Base-by-base conservation (phyloP, 768 basidiomycete species). In the Lenzites betulinus region DNA sequence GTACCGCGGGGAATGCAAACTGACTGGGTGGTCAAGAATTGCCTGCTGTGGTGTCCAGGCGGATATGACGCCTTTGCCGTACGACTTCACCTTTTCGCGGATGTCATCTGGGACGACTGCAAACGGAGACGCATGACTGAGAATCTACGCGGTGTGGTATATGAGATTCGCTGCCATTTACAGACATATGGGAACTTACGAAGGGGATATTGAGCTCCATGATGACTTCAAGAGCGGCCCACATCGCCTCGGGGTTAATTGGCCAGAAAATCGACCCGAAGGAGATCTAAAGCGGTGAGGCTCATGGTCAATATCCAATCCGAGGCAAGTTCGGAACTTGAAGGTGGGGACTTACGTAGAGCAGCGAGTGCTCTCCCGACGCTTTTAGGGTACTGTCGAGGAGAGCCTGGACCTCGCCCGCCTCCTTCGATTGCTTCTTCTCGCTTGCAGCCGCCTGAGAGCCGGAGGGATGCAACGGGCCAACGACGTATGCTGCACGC, bases 261-360 rank as follows among this genome's bases (percentile, higher is more conserved):
- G 68, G 62, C 66, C 66, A 69, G 41, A 51, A 66, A 0, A 64
- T 13, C 15, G 66, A 58, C 7, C 68, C 68, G 44, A 67, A 65
- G 0, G 66, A 67, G 16, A 69, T 54, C 68, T 67, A 50, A 15
- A 15, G 35, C 28, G 3, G 18, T 2, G 25, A 28, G 18, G 13
- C 7, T 33, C 26, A 20, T 11, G n/a, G n/a, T n/a, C n/a, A n/a
- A 30, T 33, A 28, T 25, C 11, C 15, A 33, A 33, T 50, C 12
- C 13, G 35, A 11, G 20, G 2, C 13, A 26, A 35, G n/a, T 2
- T 35, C 30, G 7, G 12, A 20, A 36, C n/a, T n/a, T n/a, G n/a
- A n/a, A 6, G 4, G 2, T 7, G 7, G 30, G 11, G 4, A 52
- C 68, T 53, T 38, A 66, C 68, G 48, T 69, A 69, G 22, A 69